Conservation (phyloP, 305 asterid genomes). For the Solanum aculeatissimum region DNA sequence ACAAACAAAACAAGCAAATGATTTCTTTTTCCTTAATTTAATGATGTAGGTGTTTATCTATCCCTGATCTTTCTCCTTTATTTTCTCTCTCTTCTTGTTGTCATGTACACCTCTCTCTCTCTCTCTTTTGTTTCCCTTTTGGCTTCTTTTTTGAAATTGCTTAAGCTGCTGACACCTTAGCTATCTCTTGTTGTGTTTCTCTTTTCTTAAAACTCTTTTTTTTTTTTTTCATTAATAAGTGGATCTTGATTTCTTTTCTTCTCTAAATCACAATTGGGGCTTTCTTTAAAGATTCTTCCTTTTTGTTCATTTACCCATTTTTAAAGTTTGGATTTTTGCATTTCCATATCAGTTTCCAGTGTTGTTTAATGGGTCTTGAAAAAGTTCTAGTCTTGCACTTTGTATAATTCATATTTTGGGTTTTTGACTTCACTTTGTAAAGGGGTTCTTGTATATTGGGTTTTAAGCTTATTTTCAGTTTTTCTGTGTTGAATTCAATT, state of each 20-base stretch:
- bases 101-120: background rate
- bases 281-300: background rate
- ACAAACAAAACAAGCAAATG: background rate
- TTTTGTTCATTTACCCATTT: background rate
- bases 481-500: background rate
- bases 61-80: background rate
- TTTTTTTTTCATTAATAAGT: background rate
- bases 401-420: background rate
- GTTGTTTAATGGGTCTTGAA: background rate
- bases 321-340: background rate
- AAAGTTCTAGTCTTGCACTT: background rate
- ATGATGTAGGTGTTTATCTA: background rate
- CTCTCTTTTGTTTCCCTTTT: background rate
- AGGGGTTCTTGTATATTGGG: background rate
- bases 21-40: background rate
- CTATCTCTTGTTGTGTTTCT: background rate
- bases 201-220: background rate
- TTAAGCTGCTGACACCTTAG: background rate
- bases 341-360: background rate
- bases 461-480: background rate
- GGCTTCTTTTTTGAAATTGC: background rate
- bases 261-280: background rate
- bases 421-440: background rate
- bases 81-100: background rate
- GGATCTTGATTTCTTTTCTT: background rate